Conservation (phyloP, 2,329 filamentous ascomycete genomes). For the Hypoxylon sp. region DNA sequence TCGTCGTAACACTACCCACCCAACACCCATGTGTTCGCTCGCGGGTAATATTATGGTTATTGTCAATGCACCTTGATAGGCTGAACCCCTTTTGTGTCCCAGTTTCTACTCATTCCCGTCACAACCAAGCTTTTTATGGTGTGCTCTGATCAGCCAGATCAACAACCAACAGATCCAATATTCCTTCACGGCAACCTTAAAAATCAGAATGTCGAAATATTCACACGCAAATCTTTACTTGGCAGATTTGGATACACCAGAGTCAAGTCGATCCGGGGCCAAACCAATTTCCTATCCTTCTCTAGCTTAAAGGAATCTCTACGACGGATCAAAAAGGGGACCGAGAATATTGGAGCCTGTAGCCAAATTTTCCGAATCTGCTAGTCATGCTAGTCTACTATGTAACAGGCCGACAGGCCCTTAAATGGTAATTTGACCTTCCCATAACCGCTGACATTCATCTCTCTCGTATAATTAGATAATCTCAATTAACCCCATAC, state of each 20-base stretch:
- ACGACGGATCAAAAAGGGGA: constrained; percentile 14
- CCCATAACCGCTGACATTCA: constrained; percentile 11
- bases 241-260: neutral
- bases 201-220: constrained; percentile 3
- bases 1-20: constrained; percentile 28
- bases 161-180: constrained; percentile 6
- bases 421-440: constrained; percentile 13
- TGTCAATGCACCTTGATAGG: constrained; percentile 31
- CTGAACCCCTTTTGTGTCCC: constrained; percentile 15
- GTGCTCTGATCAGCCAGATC: constrained; percentile 38
- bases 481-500: constrained; percentile 20
- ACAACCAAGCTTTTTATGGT: constrained; percentile 41
- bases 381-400: constrained; percentile 12
- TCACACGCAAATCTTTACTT: neutral
- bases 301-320: constrained; percentile 1
- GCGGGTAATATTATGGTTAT: constrained; percentile 31
- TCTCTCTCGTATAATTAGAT: constrained; percentile 18
- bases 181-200: neutral
- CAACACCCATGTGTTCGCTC: constrained; percentile 13
- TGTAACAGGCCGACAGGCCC: constrained; percentile 11
- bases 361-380: constrained; percentile 25
- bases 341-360: constrained; percentile 10
- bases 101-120: constrained; percentile 29
- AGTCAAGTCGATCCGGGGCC: neutral
- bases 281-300: neutral